Percentiles rank a stretch among this genome's conserved stretches.
phyloP scores from a whole-genome alignment of 2,329 filamentous ascomycete genomes.

The Colletotrichum incanum region DNA sequence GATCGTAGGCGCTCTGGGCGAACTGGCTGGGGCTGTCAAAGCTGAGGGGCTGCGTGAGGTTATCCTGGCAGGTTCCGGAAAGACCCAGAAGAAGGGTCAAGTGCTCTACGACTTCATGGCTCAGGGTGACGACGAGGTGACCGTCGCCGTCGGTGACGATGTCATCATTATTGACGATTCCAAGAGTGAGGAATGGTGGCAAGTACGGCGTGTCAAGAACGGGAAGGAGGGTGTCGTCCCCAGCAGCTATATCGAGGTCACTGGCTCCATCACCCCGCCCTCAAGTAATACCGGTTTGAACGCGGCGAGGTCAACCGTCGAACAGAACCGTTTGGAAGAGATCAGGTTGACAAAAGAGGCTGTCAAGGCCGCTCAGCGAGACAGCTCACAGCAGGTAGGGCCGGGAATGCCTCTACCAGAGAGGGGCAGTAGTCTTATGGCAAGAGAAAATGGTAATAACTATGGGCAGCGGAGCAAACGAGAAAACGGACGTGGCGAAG shows the following conservation, averaged over 20 bases:
- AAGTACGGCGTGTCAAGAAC: constrained; percentile 90
- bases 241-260: constrained; percentile 95
- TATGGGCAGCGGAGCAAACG: constrained; percentile 78
- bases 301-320: constrained; percentile 75
- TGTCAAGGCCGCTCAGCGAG: constrained; percentile 71
- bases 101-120: constrained; percentile 97
- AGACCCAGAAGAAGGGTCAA: constrained; percentile 83
- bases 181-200: constrained; percentile 99
- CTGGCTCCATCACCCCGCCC: constrained; percentile 73
- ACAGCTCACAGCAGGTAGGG: constrained; percentile 78
- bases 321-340: constrained; percentile 86
- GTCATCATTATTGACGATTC: constrained; percentile 90
- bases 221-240: constrained; percentile 96
- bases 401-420: constrained; percentile 82
- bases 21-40: constrained; percentile 87
- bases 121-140: constrained; percentile 96
- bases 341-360: constrained; percentile 87
- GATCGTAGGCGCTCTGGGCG: constrained; percentile 89
- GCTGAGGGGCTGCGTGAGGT: constrained; percentile 91
- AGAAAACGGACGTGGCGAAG: constrained; percentile 75
- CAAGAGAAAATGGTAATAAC: constrained; percentile 77
- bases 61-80: constrained; percentile 82
- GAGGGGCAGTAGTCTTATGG: constrained; percentile 84
- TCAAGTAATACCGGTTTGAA: constrained; percentile 66
- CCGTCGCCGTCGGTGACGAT: constrained; percentile 90